These are phyloP conservation scores for Caryopteris hybrid DNA, from an alignment of 305 asterid genomes.

Conservation along the genomic window DNA sequence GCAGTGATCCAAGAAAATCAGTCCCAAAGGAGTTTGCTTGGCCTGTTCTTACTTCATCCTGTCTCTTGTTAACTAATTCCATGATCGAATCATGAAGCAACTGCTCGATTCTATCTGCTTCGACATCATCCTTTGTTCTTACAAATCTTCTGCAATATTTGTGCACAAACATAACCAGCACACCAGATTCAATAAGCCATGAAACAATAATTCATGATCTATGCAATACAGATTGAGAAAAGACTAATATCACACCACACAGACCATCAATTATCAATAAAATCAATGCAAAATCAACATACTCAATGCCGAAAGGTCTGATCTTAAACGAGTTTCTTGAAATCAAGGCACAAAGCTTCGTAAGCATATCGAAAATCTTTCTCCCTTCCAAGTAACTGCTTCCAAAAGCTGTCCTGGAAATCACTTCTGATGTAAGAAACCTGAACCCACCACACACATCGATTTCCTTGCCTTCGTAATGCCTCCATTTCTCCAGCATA, in stretches of 20 bases:
- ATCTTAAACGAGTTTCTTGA: constrained; percentile 33
- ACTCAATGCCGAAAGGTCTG: constrained; percentile 20
- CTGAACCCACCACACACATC: constrained; percentile 59
- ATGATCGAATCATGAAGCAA: constrained; percentile 26
- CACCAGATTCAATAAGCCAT: not conserved
- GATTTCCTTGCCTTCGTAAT: constrained; percentile 39
- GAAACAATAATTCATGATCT: not conserved
- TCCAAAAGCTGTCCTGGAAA: constrained; percentile 78
- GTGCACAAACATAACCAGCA: not conserved
- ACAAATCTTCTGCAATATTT: constrained; percentile 11
- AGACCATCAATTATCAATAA: too few relatives aligned
- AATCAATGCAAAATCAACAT: not conserved
- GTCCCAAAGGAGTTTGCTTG: constrained; percentile 26
- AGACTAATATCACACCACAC: not conserved
- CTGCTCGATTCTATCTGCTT: constrained; percentile 28
- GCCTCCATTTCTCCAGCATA: constrained; percentile 58
- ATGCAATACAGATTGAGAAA: not conserved
- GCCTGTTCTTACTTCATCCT: constrained; percentile 19
- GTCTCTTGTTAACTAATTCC: constrained; percentile 26
- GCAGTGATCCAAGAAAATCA: constrained; percentile 40
- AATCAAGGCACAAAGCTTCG: constrained; percentile 29
- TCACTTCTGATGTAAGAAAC: constrained; percentile 51
- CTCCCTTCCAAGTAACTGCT: constrained; percentile 70
- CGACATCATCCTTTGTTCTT: constrained; percentile 22
- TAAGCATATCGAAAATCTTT: constrained; percentile 57